Conservation (phyloP, 2,329 filamentous ascomycete species). For the Arthroderma sp. region DNA sequence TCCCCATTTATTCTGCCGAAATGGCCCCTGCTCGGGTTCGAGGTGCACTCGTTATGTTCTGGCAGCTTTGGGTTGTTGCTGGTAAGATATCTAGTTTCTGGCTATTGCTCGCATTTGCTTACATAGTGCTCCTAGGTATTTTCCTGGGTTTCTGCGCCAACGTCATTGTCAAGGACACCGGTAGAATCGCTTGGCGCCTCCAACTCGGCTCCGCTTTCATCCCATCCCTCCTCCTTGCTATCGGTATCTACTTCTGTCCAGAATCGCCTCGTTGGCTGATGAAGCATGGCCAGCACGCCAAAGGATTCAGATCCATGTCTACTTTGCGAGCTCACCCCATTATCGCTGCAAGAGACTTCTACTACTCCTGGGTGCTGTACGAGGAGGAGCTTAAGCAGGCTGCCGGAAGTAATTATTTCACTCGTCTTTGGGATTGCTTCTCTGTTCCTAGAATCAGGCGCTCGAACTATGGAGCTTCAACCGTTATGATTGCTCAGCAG, state of each 20-base stretch:
- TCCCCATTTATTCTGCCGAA: slow-evolving; percentile 43
- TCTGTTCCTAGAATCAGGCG: slow-evolving; percentile 36
- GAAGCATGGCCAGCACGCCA: slow-evolving; percentile 48
- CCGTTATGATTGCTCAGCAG: slow-evolving; percentile 68
- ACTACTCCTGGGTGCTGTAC: slow-evolving; percentile 38
- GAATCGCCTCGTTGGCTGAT: slow-evolving; percentile 55
- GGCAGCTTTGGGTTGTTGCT: slow-evolving; percentile 30
- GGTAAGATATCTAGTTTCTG: background rate
- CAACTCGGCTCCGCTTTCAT: slow-evolving; percentile 53
- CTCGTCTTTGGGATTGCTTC: slow-evolving; percentile 44
- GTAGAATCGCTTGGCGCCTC: slow-evolving; percentile 48
- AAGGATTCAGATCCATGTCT: slow-evolving; percentile 48
- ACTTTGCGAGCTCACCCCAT: slow-evolving; percentile 45
- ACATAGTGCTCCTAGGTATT: slow-evolving; percentile 32
- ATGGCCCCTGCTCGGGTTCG: slow-evolving; percentile 43
- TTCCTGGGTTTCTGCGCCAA: slow-evolving; percentile 55
- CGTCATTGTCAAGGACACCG: slow-evolving; percentile 47
- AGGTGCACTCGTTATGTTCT: slow-evolving; percentile 44
- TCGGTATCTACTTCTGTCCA: slow-evolving; percentile 48
- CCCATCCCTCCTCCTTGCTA: slow-evolving; percentile 47
- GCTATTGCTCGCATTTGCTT: no score
- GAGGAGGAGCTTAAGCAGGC: slow-evolving; percentile 24
- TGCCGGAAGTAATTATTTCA: slow-evolving; percentile 43
- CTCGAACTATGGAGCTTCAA: slow-evolving; percentile 62
- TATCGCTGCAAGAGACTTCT: slow-evolving; percentile 50